Base-by-base conservation (phyloP, 495 filamentous ascomycete species). In the Penicillium silybi region DNA sequence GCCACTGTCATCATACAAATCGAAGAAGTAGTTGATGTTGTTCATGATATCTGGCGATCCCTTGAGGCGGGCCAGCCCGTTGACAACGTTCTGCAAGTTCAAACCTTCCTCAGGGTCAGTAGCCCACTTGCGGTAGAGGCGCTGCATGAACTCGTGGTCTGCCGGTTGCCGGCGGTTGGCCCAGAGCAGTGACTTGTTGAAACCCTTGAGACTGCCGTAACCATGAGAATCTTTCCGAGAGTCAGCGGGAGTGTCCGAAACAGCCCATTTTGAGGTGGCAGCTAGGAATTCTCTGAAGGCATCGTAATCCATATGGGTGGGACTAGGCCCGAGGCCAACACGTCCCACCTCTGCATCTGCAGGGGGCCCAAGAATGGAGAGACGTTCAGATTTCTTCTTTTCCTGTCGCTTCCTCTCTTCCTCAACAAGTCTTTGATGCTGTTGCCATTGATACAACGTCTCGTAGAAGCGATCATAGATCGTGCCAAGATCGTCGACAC, bases 21-120 rank as follows among this genome's bases (percentile, higher is more conserved):
- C 85, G 58, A 97, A 98, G 71, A 97, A 98, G 66, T 97, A 97
- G 43, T 84, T 90, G 62, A 98, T 97, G 54, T 85, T 91, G 27
- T 89, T 87, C 92, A 97, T 96, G 56, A 98, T 95, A 67, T 97
- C 93, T 37, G 84, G 83, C 20, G 87, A 88, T 6, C 95, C 92
- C 67, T 95, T 96, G 46, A 98, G 85, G 32, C 86, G 83, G 2
- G 93, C 90, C 25, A 98, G 70, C 2, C 93, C 93, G 15, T 85
- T 86, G 15, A 97, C 93, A 4, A 97, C 91, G 58, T 96, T 86
- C 54, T 93, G 90, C 32, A 98, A 73, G 22, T 83, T 91, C 38
- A 98, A 69, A 2, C 85, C 81, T n/a, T 84, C 83, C 32, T 76
- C 81, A 54, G 84, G 82, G 46, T 90, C 84, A 5, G 79, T 79